A percentile compares a stretch with the other conserved stretches of the same genome.
These are phyloP conservation scores for Penicillium angulare DNA, from an alignment of 495 filamentous ascomycete species.

Conservation along the genomic window DNA sequence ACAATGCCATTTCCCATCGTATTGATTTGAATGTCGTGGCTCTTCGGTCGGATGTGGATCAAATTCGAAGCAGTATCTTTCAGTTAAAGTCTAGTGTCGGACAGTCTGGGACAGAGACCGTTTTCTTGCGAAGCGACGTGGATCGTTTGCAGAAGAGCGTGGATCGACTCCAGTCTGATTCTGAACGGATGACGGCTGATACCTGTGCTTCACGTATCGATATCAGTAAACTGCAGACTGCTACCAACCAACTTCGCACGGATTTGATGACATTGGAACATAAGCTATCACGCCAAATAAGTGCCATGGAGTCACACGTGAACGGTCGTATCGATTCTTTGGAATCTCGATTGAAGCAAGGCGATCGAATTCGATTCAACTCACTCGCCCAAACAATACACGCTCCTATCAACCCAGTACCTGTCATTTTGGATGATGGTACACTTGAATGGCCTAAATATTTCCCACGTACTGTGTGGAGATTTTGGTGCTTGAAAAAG, in stretches of 20 bases:
- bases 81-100: constrained; percentile 35
- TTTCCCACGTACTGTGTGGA: constrained; percentile 42
- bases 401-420: constrained; percentile 40
- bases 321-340: constrained; percentile 11
- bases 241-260: constrained; percentile 38
- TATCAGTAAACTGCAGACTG: constrained; percentile 38
- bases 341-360: constrained; percentile 23
- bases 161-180: constrained; percentile 36
- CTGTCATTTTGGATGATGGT: constrained; percentile 34
- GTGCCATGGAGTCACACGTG: constrained; percentile 26
- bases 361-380: constrained; percentile 42
- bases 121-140: constrained; percentile 38
- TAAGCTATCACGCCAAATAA: constrained; percentile 30
- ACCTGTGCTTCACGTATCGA: constrained; percentile 36
- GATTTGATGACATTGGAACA: constrained; percentile 35
- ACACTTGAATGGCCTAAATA: constrained; percentile 36
- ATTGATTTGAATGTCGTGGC: constrained; percentile 43
- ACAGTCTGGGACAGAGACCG: constrained; percentile 37
- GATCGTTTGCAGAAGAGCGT: constrained; percentile 41
- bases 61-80: constrained; percentile 36
- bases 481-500: constrained; percentile 46
- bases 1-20: constrained; percentile 34
- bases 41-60: constrained; percentile 37
- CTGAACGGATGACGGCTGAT: constrained; percentile 34
- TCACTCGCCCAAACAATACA: constrained; percentile 38